Percentiles rank a stretch among this genome's conserved stretches.
These are phyloP conservation scores for Rubia balearica DNA, from an alignment of 305 asterid species.

Conservation along the genomic window DNA sequence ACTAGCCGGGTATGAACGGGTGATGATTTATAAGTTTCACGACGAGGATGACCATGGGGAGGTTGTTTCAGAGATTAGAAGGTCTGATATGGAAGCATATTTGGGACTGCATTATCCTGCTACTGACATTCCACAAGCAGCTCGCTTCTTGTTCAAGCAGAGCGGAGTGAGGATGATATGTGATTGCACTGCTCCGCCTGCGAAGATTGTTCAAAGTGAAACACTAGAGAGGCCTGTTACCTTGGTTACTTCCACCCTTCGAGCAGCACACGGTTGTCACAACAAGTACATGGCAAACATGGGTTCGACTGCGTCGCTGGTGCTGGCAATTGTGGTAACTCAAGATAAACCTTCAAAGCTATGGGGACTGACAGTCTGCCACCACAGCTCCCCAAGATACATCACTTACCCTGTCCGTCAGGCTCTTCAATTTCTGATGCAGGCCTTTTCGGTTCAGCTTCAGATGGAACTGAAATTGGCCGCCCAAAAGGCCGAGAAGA, in stretches of 20 bases:
- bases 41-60: slow-evolving; percentile 67
- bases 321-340: slow-evolving; percentile 40
- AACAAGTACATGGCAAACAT: slow-evolving; percentile 47
- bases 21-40: slow-evolving; percentile 62
- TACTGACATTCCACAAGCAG: slow-evolving; percentile 61
- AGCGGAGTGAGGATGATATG: slow-evolving; percentile 52
- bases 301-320: slow-evolving; percentile 56
- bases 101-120: slow-evolving; percentile 68
- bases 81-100: slow-evolving; percentile 53
- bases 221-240: slow-evolving; percentile 43
- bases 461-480: slow-evolving; percentile 53
- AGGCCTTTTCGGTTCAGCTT: slow-evolving; percentile 50
- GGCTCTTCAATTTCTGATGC: slow-evolving; percentile 55
- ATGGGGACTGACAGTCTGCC: slow-evolving; percentile 70
- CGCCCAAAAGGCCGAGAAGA: slow-evolving; percentile 45
- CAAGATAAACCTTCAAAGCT: slow-evolving; percentile 33
- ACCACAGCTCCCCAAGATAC: slow-evolving; percentile 50
- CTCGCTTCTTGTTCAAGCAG: slow-evolving; percentile 55
- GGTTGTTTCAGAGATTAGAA: slow-evolving; percentile 50
- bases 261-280: slow-evolving; percentile 54
- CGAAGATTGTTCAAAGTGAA: slow-evolving; percentile 41
- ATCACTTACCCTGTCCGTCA: slow-evolving; percentile 52
- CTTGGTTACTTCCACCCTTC: slow-evolving; percentile 58
- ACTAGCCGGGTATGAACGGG: slow-evolving; percentile 57
- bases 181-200: slow-evolving; percentile 44